Evolutionary conservation across 2,329 filamentous ascomycete genomes (phyloP), one percentile per base, ranked within the genome.

Genomic region (Ustulina deusta): DNA sequence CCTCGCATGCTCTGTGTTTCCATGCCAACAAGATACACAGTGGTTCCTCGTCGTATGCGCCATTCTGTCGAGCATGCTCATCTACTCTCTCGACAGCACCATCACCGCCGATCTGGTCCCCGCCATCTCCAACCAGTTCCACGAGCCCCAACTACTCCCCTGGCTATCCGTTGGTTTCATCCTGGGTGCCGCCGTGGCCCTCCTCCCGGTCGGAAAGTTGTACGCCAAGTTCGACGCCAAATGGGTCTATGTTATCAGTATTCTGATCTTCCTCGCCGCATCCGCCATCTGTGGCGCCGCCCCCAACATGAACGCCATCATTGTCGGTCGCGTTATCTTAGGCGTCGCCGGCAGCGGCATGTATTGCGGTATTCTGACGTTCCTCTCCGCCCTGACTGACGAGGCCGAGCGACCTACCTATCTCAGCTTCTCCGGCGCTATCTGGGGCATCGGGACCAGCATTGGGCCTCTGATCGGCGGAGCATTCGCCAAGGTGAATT

Each of bases 381-480:
- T 46, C 42, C 7, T 46, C 6, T 22, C 42, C n/a, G 20, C 20
- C n/a, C n/a, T 22, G 6, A 46, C 42, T 10, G 20, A 6, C 6
- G 6, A 6, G 6, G 20, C 6, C n/a, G n/a, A 46, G 10, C n/a
- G 42, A 9, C n/a, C n/a, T 11, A 6, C 6, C 3, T 46, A 46
- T 22, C n/a, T 22, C n/a, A 46, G n/a, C 20, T 46, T 46, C n/a
- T 6, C n/a, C 3, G n/a, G 20, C n/a, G n/a, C 10, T 22, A 22
- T 70, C 6, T 82, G 78, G 78, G 81, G 79, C 5, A 10, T 79
- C 27, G 82, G 81, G 6, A 73, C 76, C 2, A 75, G 81, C 17
- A 66, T 83, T 2, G 82, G 82, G 0, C 82, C 82, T 0, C 76
- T 86, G 11, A 75, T 85, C 13, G 83, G 84, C 9, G 84, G 84